Evolutionary conservation across 192 early-diverging fungal genomes (phyloP).

Genomic region (Backusella westeae): DNA sequence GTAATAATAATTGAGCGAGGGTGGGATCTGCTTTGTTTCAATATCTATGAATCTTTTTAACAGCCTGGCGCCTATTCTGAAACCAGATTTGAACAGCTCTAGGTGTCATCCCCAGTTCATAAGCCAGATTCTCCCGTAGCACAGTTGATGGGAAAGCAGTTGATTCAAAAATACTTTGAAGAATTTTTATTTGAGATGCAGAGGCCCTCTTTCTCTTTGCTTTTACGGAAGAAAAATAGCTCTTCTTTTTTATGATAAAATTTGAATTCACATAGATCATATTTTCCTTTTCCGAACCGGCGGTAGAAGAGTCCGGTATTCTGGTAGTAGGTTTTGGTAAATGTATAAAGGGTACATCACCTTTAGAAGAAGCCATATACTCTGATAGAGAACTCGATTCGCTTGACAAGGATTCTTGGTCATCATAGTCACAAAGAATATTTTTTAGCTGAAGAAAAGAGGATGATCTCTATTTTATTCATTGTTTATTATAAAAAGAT

Average conservation of each 20-base stretch:
- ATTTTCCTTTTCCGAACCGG: not conserved
- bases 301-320: not conserved
- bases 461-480: not conserved
- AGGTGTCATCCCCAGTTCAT: conserved; percentile 64
- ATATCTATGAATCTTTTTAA: conserved; percentile 5
- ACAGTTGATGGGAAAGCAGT: conserved; percentile 6
- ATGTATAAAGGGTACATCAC: not conserved
- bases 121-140: conserved; percentile 34
- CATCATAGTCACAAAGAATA: not conserved
- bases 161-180: conserved; percentile 8
- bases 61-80: conserved; percentile 68
- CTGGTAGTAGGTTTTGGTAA: not conserved
- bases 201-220: conserved; percentile 1
- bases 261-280: not conserved
- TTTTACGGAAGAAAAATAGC: not conserved
- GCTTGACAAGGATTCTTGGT: not conserved
- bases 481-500: not conserved
- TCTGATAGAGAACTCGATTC: not conserved
- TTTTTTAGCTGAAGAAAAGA: conserved; percentile 4
- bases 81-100: conserved; percentile 84
- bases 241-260: not conserved
- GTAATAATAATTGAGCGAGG: not conserved
- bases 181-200: not conserved
- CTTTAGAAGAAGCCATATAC: not conserved
- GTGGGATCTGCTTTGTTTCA: not conserved